Conservation (phyloP, 257 asterid genomes). For the Ajuga chamaepitys region DNA sequence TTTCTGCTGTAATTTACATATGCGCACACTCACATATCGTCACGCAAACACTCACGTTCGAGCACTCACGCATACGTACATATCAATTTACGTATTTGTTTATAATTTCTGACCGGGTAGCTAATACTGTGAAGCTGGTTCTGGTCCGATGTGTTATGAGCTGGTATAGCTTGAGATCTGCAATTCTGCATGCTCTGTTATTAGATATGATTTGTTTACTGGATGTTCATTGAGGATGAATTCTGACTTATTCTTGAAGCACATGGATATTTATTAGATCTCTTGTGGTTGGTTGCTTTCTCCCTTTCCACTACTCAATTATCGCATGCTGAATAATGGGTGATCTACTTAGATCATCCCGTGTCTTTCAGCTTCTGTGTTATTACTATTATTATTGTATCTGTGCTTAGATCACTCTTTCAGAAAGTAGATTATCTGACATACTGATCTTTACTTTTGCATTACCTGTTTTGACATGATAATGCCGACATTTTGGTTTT, state of each 20-base stretch:
- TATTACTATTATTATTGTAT: not conserved
- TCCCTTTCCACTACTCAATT: not conserved
- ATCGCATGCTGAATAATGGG: conserved; percentile 8
- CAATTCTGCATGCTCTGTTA: conserved; percentile 34
- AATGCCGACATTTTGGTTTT: not conserved
- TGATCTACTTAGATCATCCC: conserved; percentile 15
- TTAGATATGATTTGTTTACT: conserved; percentile 22
- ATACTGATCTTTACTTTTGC: too few relatives aligned
- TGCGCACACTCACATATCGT: conserved; percentile 7
- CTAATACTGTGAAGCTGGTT: too few relatives aligned
- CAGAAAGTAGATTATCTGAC: too few relatives aligned
- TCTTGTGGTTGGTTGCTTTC: conserved; percentile 2
- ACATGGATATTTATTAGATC: conserved; percentile 14
- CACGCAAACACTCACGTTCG: conserved; percentile 18
- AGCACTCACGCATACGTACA: conserved; percentile 14
- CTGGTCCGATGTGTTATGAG: too few relatives aligned
- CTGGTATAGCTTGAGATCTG: conserved; percentile 25
- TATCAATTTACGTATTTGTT: not conserved
- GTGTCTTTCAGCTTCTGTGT: not conserved
- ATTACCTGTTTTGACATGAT: not conserved
- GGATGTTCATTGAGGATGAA: conserved; percentile 12
- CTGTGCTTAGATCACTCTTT: not conserved
- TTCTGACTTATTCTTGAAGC: conserved; percentile 11
- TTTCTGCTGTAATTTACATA: conserved; percentile 16
- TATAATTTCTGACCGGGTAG: too few relatives aligned